phyloP scores from a whole-genome alignment of 129 eudicot species.

The Flaveria linearis region DNA sequence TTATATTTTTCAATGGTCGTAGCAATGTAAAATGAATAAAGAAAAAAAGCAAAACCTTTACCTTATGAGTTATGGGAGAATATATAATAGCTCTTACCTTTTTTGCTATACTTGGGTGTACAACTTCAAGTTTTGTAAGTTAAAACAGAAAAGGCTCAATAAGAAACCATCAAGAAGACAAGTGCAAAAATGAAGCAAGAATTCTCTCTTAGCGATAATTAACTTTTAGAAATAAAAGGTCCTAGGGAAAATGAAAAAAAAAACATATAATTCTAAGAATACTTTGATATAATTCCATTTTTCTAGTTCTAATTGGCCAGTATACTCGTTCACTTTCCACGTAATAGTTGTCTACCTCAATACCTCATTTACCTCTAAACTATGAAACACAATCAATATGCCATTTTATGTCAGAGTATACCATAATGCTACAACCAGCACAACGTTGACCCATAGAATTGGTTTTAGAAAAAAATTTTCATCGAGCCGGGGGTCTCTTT shows the following conservation, averaged over 20 bases:
- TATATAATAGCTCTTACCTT: no score
- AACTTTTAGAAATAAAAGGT: neutral
- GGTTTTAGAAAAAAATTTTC: neutral
- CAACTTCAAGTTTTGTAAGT: slow-evolving; percentile 1
- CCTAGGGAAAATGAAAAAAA: neutral
- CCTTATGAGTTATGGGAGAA: no score
- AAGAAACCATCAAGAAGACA: neutral
- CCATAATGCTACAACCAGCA: neutral
- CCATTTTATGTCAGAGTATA: neutral
- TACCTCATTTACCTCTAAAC: neutral
- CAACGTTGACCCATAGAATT: neutral
- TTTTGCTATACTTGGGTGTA: neutral
- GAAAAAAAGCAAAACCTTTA: no score
- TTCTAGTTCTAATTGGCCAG: slow-evolving; percentile 14
- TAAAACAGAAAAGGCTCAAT: neutral
- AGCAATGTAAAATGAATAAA: no score
- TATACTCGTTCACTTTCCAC: neutral
- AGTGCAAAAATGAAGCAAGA: neutral
- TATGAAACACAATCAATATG: neutral
- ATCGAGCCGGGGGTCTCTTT: no score
- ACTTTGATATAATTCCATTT: slow-evolving; percentile 1
- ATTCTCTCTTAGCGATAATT: neutral
- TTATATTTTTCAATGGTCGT: no score
- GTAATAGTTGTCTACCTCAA: no score
- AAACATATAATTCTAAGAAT: neutral